Conservation (phyloP, 345 rosid genomes). For the Populus deltoides region DNA sequence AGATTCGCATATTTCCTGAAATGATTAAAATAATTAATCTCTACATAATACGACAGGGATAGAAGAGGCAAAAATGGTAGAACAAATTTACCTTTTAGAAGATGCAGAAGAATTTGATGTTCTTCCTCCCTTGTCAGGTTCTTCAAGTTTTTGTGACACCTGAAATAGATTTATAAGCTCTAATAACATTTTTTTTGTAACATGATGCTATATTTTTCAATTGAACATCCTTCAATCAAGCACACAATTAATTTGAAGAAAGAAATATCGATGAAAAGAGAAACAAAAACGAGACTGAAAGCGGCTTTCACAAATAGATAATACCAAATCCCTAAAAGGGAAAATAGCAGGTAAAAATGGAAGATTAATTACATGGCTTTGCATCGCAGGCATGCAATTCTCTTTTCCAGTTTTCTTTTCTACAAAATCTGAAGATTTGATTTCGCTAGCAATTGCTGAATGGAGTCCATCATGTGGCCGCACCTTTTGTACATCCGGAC, state of each 20-base stretch:
- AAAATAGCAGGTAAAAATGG: background rate
- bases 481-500: background rate
- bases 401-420: constrained; percentile 6
- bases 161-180: background rate
- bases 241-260: background rate
- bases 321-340: constrained; percentile 1
- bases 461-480: background rate
- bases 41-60: background rate
- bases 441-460: background rate
- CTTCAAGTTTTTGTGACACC: constrained; percentile 11
- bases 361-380: constrained; percentile 16
- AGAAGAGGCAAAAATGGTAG: constrained; percentile 3
- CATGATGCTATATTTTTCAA: background rate
- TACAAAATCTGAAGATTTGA: background rate
- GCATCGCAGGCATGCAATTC: constrained; percentile 5
- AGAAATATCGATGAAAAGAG: background rate
- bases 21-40: background rate
- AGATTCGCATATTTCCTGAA: background rate
- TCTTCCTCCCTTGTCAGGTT: constrained; percentile 7
- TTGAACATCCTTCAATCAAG: background rate
- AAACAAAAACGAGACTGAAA: background rate
- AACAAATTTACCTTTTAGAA: constrained; percentile 19
- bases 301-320: background rate
- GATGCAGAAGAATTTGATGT: background rate
- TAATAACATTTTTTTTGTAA: background rate